These are phyloP conservation scores for Euphorbia corollata DNA, from an alignment of 441 rosid genomes.

Conservation along the genomic window DNA sequence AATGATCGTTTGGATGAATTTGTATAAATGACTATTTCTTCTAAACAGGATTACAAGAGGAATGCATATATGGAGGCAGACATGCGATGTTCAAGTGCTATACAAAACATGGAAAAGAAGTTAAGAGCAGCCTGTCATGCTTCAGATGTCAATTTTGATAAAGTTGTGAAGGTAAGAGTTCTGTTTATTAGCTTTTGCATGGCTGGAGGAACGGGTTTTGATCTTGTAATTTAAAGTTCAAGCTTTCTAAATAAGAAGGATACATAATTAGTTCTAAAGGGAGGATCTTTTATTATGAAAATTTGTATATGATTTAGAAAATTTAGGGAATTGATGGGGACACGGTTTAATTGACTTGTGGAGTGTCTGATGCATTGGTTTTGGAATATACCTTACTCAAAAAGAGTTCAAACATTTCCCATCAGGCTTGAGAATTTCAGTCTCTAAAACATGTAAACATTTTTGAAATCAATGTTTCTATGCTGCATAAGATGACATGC, in stretches of 20 bases:
- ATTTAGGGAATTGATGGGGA: not conserved
- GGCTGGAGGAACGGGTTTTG: not conserved
- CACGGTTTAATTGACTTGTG: not conserved
- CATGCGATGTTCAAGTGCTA: conserved; percentile 52
- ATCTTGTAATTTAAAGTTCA: not conserved
- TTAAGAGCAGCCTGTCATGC: conserved; percentile 92
- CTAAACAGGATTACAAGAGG: conserved; percentile 69
- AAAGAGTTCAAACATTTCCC: not conserved
- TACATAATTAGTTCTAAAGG: not conserved
- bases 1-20: not conserved
- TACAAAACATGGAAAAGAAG: conserved; percentile 87
- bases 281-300: not conserved
- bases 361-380: not conserved
- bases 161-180: conserved; percentile 61
- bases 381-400: not conserved
- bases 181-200: not conserved
- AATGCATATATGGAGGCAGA: conserved; percentile 91
- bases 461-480: not conserved
- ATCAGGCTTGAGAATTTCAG: not conserved
- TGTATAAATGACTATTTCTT: not conserved
- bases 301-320: not conserved
- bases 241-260: not conserved
- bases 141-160: conserved; percentile 69
- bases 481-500: not conserved
- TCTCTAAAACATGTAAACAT: not conserved